phyloP scores from a whole-genome alignment of 2,329 filamentous ascomycete genomes.

The Penicillium fuscoglaucum region DNA sequence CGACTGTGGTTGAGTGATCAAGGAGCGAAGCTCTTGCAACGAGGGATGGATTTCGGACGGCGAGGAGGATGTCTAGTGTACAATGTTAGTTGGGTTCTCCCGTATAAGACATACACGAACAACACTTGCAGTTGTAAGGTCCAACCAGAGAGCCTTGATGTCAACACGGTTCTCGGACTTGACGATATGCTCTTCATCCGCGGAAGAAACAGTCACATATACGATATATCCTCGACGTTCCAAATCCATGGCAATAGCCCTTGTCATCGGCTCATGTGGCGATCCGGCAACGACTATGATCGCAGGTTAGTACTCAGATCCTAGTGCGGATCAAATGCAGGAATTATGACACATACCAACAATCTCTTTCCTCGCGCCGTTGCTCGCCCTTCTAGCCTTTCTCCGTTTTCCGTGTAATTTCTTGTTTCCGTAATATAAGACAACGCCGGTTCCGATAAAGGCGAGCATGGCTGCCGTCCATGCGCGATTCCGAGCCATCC shows the following conservation, averaged over 20 bases:
- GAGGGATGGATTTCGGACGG: conserved; percentile 58
- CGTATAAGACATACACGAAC: not conserved
- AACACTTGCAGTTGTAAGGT: conserved; percentile 60
- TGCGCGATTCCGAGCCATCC: conserved; percentile 71
- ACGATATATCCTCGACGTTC: conserved; percentile 92
- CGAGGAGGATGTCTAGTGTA: conserved; percentile 59
- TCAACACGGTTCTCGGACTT: conserved; percentile 75
- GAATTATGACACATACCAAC: conserved; percentile 48
- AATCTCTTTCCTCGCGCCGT: conserved; percentile 85
- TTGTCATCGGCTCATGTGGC: conserved; percentile 77
- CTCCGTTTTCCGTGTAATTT: conserved; percentile 62
- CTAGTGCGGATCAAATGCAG: conserved; percentile 10
- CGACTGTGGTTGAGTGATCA: conserved; percentile 72
- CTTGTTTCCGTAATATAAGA: conserved; percentile 62
- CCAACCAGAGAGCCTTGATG: conserved; percentile 76
- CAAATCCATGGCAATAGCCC: conserved; percentile 78
- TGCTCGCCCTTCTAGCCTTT: conserved; percentile 74
- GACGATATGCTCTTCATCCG: conserved; percentile 80
- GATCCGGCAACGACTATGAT: conserved; percentile 79
- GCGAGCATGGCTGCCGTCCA: conserved; percentile 70
- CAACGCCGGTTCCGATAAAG: conserved; percentile 64
- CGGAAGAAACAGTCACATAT: conserved; percentile 81
- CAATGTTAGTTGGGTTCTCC: not conserved
- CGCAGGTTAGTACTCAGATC: conserved; percentile 15
- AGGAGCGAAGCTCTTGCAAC: conserved; percentile 70